Base-by-base conservation (phyloP, 108 stramenopile species). In the Cyclotella choctawhatcheeana region DNA sequence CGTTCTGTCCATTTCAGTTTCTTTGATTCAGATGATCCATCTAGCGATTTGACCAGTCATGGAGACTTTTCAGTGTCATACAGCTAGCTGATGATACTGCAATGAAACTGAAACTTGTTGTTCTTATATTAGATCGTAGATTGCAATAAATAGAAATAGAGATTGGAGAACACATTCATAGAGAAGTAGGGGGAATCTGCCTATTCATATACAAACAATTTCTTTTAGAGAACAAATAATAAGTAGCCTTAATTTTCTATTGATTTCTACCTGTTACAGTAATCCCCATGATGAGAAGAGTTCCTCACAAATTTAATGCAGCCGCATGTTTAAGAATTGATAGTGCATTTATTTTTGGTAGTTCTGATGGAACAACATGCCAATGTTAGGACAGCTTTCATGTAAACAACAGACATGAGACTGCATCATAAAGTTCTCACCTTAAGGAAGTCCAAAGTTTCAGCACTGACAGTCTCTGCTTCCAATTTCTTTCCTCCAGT, bases 391-490 rank as follows among this genome's bases (percentile, higher is more conserved):
- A 18, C 10, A 52, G 18, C 4, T 52, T 22, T 18, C n/a, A 50
- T 32, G 3, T 1, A 8, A 31, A 2, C 20, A 30, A 53, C 10
- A 12, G 21, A 3, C 31, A 21, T 48, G 34, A 67, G 30, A 43
- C 12, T 0, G 17, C 7, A 58, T 18, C 27, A 32, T 0, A 5
- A 2, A 17, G 43, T 17, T 25, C 51, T 45, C 54, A 74, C 73
- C 77, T 93, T 93, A 72, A 94, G 86, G 70, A 90, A 83, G 18
- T 83, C 79, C 44, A 86, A 74, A n/a, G 88, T 84, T 58, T 85
- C 93, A 30, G 87, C 87, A 62, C 84, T 84, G 55, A 94, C 64
- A 59, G 88, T 89, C 56, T 94, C 93, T 85, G 87, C 88, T 50
- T 88, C 85, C 34, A 91, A 77, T 21, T 90, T 86, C 69, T 77